Evolutionary conservation across 176 grass and related monocot species (phyloP), one percentile per base, ranked within the genome.

Genomic region (Cymbopogon citratus): DNA sequence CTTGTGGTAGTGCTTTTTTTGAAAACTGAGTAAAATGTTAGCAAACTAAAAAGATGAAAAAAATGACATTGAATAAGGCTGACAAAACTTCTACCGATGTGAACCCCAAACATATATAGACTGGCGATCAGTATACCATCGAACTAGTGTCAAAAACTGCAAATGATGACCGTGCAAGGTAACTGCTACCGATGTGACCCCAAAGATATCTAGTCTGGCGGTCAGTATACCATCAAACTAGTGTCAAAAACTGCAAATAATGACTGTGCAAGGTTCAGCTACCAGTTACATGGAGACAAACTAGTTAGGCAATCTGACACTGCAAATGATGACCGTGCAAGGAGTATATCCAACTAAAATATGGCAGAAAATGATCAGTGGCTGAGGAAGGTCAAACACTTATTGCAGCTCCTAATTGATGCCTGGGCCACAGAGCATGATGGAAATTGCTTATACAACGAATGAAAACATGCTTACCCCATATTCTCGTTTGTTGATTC

Each of bases 401-500:
- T 27, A 60, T 73, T 65, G 9, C 41, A 46, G 24, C 19, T 35
- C 39, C 12, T 48, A 39, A 18, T 7, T 40, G 5, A 69, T 6
- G 34, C 75, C n/a, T 24, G 27, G 18, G 9, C 27, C 13, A 85
- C 21, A 48, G 63, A 76, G 13, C 48, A 64, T 29, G 36, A 85
- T 36, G 24, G 27, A 71, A 71, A 73, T n/a, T 27, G 15, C 10
- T 12, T 9, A 56, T n/a, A 85, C 33, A 4, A 46, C 36, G 86
- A 69, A 71, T 15, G 38, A 56, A 83, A 29, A 76, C 65, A 59
- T 28, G 35, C 69, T 84, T 91, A 99, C 93, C 89, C 81, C 84
- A 87, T 83, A 87, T 63, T 93, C 93, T 35, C 89, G 83, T 77
- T 86, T 99, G 34, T 66, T 90, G 34, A 99, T 88, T 76, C 87